Evolutionary conservation across 371 early-diverging fungal species (phyloP).

Genomic region (Mucor plumbeus): DNA sequence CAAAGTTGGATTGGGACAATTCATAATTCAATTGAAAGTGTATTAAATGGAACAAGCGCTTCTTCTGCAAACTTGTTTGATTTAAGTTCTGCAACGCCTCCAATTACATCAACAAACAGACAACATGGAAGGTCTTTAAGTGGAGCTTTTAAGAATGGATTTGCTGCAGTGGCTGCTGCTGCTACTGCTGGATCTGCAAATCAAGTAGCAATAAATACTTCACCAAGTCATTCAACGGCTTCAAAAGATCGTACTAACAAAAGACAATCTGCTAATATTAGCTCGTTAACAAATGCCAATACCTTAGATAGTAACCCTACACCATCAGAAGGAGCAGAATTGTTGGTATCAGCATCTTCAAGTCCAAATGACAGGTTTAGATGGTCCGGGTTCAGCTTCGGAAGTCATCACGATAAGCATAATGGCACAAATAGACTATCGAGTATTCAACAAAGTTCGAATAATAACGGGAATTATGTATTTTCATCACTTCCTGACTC

Average conservation of each 20-base stretch:
- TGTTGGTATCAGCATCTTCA: constrained; percentile 17
- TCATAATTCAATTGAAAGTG: constrained; percentile 71
- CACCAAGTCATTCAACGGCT: constrained; percentile 27
- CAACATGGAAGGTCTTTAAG: constrained; percentile 21
- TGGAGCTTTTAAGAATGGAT: constrained; percentile 28
- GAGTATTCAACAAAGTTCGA: not conserved
- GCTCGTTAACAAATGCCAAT: not conserved
- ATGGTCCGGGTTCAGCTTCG: constrained; percentile 37
- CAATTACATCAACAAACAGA: constrained; percentile 15
- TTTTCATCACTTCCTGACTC: constrained; percentile 11
- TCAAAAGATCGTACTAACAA: constrained; percentile 10
- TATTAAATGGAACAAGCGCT: constrained; percentile 64
- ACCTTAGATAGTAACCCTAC: not conserved
- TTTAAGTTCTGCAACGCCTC: not conserved
- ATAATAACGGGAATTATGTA: constrained; percentile 4
- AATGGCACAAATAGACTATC: not conserved
- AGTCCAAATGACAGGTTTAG: constrained; percentile 27
- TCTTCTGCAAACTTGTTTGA: constrained; percentile 24
- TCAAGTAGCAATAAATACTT: not conserved
- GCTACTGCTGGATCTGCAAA: not conserved
- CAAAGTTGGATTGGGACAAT: constrained; percentile 72
- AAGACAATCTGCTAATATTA: constrained; percentile 3
- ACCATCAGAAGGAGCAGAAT: not conserved
- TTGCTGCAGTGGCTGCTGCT: constrained; percentile 17
- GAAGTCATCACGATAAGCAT: not conserved